Evolutionary conservation across 768 basidiomycete species (phyloP), one percentile per base, ranked within the genome.

Genomic region (Calocera viscosa): DNA sequence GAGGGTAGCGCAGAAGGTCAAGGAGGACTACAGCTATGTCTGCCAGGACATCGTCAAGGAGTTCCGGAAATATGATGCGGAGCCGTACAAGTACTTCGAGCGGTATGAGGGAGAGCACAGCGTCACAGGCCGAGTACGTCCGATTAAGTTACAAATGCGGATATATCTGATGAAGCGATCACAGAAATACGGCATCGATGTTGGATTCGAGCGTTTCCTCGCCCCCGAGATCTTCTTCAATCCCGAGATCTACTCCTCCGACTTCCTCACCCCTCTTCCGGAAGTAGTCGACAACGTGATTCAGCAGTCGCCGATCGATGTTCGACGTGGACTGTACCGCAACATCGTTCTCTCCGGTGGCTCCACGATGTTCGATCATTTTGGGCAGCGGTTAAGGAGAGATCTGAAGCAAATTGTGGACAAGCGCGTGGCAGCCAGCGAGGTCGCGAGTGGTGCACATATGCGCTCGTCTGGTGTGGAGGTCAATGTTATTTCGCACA

Each of bases 211-310:
- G 76, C 92, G 96, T 28, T 99, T 99, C 84, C 86, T 98, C 65
- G 96, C 95, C 3, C 94, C 96, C 3, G 96, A 98, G 77, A 96
- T 98, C 73, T 98, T 98, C 81, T 98, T 97, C 84, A 98, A 98
- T 79, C 96, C 96, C 16, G 95, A 99, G 77, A 97, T 99, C 71
- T 90, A 90, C 76, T 96, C 94, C 0, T 94, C 92, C 41, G 95
- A 98, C 76, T 97, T 97, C 82, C 77, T 99, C 69, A 97, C 94
- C 2, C 96, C 96, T 10, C 83, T 99, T 2, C 93, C 96, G 0
- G 86, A 95, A 69, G 91, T 98, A 65, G 96, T 98, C 66, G 96
- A 99, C 72, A 86, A 87, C 67, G 94, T 96, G 65, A 97, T 99
- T 69, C 92, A 94, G 76, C 83, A 89, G 67, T 94, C 92, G 5